These are phyloP conservation scores for Parmelia sp. DNA, from an alignment of 495 filamentous ascomycete genomes.

Conservation along the genomic window DNA sequence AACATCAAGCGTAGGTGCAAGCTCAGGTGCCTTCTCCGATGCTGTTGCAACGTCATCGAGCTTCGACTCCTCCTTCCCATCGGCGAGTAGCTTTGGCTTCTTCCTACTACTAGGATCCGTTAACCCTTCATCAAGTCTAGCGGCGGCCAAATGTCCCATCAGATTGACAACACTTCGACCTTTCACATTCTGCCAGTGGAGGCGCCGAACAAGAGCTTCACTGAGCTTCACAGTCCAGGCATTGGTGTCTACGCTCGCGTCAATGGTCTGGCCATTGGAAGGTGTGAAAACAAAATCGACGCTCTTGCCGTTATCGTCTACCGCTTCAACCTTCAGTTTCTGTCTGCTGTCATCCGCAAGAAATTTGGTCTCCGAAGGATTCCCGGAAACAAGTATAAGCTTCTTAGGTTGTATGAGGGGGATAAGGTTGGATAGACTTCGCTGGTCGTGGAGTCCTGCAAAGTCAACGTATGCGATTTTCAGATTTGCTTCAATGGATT, in stretches of 20 bases:
- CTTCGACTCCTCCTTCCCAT: constrained; percentile 32
- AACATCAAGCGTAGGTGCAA: constrained; percentile 66
- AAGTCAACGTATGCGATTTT: constrained; percentile 86
- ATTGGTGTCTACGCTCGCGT: constrained; percentile 95
- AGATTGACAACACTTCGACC: constrained; percentile 84
- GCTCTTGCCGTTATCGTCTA: constrained; percentile 33
- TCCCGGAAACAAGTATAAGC: constrained; percentile 80
- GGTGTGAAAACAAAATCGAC: constrained; percentile 72
- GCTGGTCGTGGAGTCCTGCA: constrained; percentile 84
- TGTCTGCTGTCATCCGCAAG: constrained; percentile 77
- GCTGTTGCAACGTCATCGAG: constrained; percentile 26
- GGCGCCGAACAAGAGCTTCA: constrained; percentile 67
- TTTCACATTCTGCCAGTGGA: constrained; percentile 92
- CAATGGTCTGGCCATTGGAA: constrained; percentile 57
- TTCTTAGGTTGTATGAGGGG: constrained; percentile 92
- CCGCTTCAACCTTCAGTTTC: constrained; percentile 50
- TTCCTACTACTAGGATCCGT: constrained; percentile 44
- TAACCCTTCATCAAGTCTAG: constrained; percentile 38
- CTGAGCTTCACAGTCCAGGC: constrained; percentile 92
- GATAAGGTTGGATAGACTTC: constrained; percentile 87
- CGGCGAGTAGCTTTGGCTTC: constrained; percentile 57
- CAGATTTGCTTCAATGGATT: constrained; percentile 58
- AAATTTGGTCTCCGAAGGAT: constrained; percentile 63
- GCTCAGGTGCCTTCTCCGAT: constrained; percentile 23
- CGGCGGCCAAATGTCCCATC: constrained; percentile 53